A percentile compares a stretch with the other conserved stretches of the same genome.
Conservation (phyloP, 2,329 filamentous ascomycete genomes). For the Colletotrichum tamarilloi region DNA sequence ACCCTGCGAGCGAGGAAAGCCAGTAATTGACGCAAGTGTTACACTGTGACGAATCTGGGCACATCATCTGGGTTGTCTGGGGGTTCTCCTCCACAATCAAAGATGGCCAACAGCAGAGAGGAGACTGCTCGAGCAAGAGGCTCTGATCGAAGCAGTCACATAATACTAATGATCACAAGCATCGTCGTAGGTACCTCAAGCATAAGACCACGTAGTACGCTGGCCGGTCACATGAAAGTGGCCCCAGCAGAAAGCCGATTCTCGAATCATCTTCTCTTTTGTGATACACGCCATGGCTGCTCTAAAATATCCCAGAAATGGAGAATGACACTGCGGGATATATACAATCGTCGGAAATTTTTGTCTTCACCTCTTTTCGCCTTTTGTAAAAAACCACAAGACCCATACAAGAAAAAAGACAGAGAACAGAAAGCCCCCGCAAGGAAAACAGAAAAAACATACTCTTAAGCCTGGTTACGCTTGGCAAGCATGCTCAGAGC, state of each 20-base stretch:
- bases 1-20: too few species aligned
- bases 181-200: too few species aligned
- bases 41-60: too few species aligned
- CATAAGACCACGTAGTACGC: neutral
- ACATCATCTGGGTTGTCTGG: too few species aligned
- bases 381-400: neutral
- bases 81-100: too few species aligned
- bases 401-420: neutral
- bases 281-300: neutral
- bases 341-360: constrained; percentile 22
- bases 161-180: neutral
- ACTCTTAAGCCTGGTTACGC: constrained; percentile 41
- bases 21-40: too few species aligned
- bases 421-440: neutral
- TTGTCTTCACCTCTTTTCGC: constrained; percentile 17
- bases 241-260: neutral
- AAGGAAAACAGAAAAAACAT: too few species aligned
- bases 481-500: constrained; percentile 90
- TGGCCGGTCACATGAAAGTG: too few species aligned
- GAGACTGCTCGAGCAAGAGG: too few species aligned
- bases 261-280: neutral
- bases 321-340: constrained; percentile 4
- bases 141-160: too few species aligned
- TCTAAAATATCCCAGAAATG: neutral
- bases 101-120: too few species aligned